These are phyloP conservation scores for Selaginella tamariscina DNA, from an alignment of 75 land plant species.

Conservation along the genomic window DNA sequence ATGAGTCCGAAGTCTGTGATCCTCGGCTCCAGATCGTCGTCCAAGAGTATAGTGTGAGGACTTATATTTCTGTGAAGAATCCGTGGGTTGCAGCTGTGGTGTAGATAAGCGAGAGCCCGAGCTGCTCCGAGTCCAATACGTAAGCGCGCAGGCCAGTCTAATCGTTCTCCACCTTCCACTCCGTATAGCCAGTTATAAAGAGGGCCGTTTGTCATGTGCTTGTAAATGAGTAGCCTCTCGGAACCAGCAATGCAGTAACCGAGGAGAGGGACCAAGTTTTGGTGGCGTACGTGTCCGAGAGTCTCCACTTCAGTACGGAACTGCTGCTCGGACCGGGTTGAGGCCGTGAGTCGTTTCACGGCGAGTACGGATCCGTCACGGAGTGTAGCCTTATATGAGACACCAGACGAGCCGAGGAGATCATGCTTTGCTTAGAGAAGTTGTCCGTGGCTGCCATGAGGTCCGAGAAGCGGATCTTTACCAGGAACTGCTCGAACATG, in stretches of 20 bases:
- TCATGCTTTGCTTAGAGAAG: background rate
- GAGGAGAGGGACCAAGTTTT: background rate
- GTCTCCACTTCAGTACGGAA: background rate
- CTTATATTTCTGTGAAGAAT: slow-evolving; percentile 8
- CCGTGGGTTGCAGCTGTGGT: slow-evolving; percentile 7
- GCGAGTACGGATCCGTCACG: slow-evolving; percentile 9
- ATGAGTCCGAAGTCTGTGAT: slow-evolving; percentile 5
- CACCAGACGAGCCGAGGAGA: background rate
- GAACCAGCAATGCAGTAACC: slow-evolving; percentile 6
- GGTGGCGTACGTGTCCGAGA: background rate
- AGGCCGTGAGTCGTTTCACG: background rate
- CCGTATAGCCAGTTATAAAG: slow-evolving; percentile 2
- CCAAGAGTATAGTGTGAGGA: background rate
- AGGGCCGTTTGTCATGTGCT: slow-evolving; percentile 6
- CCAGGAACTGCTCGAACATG: slow-evolving; percentile 5
- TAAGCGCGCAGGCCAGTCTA: slow-evolving; percentile 7
- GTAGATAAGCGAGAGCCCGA: background rate
- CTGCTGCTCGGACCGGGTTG: background rate
- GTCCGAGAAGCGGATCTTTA: slow-evolving; percentile 4
- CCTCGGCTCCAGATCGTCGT: slow-evolving; percentile 8
- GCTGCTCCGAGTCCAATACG: background rate
- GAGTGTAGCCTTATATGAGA: background rate
- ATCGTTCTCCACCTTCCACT: background rate
- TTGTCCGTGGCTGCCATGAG: slow-evolving; percentile 3
- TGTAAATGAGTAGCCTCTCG: background rate